phyloP scores from a whole-genome alignment of 495 filamentous ascomycete genomes.

The Hypoxylon intermedium region DNA sequence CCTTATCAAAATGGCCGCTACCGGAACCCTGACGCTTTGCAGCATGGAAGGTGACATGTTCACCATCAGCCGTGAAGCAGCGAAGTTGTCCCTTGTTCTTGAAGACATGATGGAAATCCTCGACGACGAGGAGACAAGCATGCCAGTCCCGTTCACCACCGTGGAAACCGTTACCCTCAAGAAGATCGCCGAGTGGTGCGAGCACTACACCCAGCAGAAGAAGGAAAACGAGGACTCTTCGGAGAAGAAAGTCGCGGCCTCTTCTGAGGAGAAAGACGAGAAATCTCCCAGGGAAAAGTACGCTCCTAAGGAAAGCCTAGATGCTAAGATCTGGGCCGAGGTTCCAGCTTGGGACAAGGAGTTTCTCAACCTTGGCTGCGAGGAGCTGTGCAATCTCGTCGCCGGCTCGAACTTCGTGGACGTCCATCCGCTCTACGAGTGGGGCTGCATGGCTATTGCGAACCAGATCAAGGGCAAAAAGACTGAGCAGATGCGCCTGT shows the following conservation, averaged over 20 bases:
- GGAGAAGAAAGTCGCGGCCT: neutral
- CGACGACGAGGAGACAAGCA: neutral
- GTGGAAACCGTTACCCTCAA: neutral
- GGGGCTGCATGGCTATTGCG: slow-evolving; percentile 73
- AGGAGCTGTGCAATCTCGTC: neutral
- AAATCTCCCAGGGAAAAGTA: too few relatives aligned
- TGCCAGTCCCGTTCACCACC: neutral
- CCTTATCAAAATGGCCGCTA: slow-evolving; percentile 4
- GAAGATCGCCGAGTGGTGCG: slow-evolving; percentile 2
- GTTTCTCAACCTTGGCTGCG: neutral
- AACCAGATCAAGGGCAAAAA: slow-evolving; percentile 79
- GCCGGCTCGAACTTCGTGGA: slow-evolving; percentile 76
- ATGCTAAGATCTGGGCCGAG: too few relatives aligned
- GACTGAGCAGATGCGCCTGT: slow-evolving; percentile 77
- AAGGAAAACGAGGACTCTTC: neutral
- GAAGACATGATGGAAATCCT: slow-evolving; percentile 12
- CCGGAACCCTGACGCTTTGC: slow-evolving; percentile 5
- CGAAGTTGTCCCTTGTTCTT: neutral
- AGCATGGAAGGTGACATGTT: neutral
- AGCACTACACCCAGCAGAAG: neutral
- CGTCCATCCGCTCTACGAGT: slow-evolving; percentile 71
- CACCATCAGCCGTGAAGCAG: slow-evolving; percentile 2
- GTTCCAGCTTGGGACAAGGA: neutral
- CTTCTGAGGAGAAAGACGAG: too few relatives aligned
- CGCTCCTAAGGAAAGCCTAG: neutral